Evolutionary conservation across 2,329 filamentous ascomycete species (phyloP).

Genomic region (Daldinia sp.): DNA sequence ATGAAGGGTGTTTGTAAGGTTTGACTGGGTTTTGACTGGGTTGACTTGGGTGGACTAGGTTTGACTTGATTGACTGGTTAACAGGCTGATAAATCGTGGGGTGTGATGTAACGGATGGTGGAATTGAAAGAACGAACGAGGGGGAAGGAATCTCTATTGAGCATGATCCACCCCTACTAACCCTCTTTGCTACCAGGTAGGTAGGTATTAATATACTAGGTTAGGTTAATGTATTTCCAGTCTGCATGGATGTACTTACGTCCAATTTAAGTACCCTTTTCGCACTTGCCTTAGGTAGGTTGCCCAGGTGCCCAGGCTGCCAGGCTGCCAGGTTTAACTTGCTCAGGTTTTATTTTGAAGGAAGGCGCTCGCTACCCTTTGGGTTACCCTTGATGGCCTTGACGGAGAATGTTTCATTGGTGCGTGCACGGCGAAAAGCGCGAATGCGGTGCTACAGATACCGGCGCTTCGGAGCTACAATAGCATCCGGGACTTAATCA

Average conservation of each 20-base stretch:
- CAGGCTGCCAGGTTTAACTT: neutral
- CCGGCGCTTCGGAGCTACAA: slow-evolving; percentile 34
- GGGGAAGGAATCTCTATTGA: neutral
- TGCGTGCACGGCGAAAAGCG: neutral
- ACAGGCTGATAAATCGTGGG: slow-evolving; percentile 35
- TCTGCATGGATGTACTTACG: no score
- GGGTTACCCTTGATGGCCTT: neutral
- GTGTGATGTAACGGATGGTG: slow-evolving; percentile 27
- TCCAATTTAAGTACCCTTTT: no score
- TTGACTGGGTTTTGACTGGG: no score
- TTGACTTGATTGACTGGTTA: neutral
- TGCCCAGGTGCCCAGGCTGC: no score
- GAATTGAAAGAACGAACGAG: slow-evolving; percentile 19
- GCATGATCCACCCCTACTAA: neutral
- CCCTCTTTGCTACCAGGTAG: no score
- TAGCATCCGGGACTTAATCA: slow-evolving; percentile 6
- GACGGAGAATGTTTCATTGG: neutral
- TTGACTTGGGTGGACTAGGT: no score
- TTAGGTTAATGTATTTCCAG: no score
- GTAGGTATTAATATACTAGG: no score
- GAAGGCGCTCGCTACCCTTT: neutral
- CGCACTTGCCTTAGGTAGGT: no score
- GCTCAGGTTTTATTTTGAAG: neutral
- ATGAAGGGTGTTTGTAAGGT: neutral
- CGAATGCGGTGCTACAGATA: neutral